Base-by-base conservation (phyloP, 2,329 filamentous ascomycete species). In the Colletotrichum siamense region DNA sequence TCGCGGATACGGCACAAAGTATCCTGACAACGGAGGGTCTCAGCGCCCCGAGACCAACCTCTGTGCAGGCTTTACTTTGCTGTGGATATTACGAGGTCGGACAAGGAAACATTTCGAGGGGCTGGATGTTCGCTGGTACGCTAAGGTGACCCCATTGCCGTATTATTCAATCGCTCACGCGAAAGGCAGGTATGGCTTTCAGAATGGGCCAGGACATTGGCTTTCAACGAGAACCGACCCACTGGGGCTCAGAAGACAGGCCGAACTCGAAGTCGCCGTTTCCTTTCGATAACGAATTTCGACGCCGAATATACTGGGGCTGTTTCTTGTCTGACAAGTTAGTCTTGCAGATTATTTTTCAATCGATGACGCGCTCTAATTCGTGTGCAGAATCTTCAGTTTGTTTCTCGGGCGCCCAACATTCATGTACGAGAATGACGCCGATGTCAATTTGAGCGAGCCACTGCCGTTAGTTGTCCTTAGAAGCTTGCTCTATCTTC, bases 151-250 rank as follows among this genome's bases (percentile, higher is more conserved):
- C 1, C 5, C 65, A 16, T 80, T 78, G 77, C 81, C 64, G 16
- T 12, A 52, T 32, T n/a, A 22, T 34, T 28, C 24, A 4, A 24
- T 16, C 30, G 59, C 30, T 67, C 1, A 15, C 10, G 5, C 13
- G 15, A 8, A 12, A 15, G 9, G 2, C 13, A 82, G 80, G 81
- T 1, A 82, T 82, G n/a, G 82, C 82, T 9, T 83, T 83, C 70
- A 80, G 81, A 10, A 82, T 83, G 78, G 81, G 79, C 2, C 80
- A 82, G 44, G 81, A 83, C 39, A 69, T 83, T 13, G 82, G 82
- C 8, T 80, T 83, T 32, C 81, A 83, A 55, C 79, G 77, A 74
- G 81, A 82, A 16, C 79, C 81, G 5, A 77, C 77, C 22, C 64
- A 72, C 13, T 82, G 79, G 79, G 57, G 79, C 4, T 70, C 73